A percentile compares a stretch with the other conserved stretches of the same genome.
Conservation (phyloP, 2,329 filamentous ascomycete species). For the Colletotrichum theobromicola region DNA sequence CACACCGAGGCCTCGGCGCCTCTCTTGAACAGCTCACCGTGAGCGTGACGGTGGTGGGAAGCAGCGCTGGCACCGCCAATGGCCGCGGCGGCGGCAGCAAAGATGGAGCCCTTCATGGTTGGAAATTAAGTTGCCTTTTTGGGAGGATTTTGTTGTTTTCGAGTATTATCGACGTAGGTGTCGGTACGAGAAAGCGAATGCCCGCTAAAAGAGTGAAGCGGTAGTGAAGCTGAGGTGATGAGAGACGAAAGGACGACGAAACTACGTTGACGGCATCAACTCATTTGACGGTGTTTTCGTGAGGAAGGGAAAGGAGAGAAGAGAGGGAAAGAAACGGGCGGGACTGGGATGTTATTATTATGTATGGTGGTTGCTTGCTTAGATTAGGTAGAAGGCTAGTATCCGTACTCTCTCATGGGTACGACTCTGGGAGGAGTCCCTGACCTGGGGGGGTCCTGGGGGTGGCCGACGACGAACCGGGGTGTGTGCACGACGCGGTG, state of each 20-base stretch:
- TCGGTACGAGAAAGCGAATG: conserved; percentile 61
- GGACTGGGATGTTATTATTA: conserved; percentile 49
- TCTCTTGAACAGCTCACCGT: conserved; percentile 64
- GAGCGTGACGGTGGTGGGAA: conserved; percentile 66
- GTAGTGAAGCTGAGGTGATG: conserved; percentile 50
- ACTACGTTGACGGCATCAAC: conserved; percentile 59
- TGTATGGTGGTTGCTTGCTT: conserved; percentile 14
- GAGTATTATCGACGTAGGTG: conserved; percentile 29
- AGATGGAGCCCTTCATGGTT: conserved; percentile 77
- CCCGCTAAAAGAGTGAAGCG: conserved; percentile 92
- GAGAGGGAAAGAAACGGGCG: conserved; percentile 37
- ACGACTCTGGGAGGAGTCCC: conserved; percentile 6
- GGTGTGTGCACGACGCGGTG: conserved; percentile 20
- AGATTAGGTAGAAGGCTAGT: conserved; percentile 18
- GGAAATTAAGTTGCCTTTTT: conserved; percentile 36
- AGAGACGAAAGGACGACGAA: conserved; percentile 58
- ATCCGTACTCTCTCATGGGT: conserved; percentile 18
- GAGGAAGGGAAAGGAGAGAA: conserved; percentile 38
- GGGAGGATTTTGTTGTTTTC: conserved; percentile 24
- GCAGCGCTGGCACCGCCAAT: conserved; percentile 60
- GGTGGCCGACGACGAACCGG: not conserved
- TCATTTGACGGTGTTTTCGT: conserved; percentile 51
- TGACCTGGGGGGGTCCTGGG: not conserved
- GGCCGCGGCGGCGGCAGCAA: conserved; percentile 69
- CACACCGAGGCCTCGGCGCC: conserved; percentile 55